Evolutionary conservation across 306 rosid genomes (phyloP), one percentile per base, ranked within the genome.

Genomic region (Amphicarpaea edgeworthii): DNA sequence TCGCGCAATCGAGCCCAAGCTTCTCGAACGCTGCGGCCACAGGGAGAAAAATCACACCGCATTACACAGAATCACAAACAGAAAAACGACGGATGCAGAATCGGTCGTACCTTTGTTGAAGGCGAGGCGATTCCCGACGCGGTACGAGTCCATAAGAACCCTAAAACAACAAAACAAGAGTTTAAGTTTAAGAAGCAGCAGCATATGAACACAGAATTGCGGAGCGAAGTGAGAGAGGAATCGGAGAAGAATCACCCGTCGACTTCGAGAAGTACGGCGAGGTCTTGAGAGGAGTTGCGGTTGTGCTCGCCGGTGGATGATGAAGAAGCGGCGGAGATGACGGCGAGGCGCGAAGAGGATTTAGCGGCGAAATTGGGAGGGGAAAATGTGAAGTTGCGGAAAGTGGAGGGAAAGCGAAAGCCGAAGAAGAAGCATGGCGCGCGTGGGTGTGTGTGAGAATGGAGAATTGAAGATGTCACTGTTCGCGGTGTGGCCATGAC

Each of bases 1-100:
- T 95, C 43, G 97, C 99, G 78, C 97, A 95, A 85, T 95, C 99
- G 84, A 92, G 96, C 51, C 97, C 97, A 64, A 92, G 93, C 72
- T 84, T 86, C 54, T 82, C 88, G 85, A 95, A 95, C 54, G 97
- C 99, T 90, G 89, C 40, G 11, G 66, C 6, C 69, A 68, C 47
- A 76, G 45, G 21, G 70, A 8, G 61, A 30, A 38, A 30, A 51
- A 70, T 14, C 9, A 53, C 32, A 17, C 37, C 10, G 28, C 71
- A 38, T 73, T 19, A 79, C 73, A 68, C 28, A 24, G 40, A 67
- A 67, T 23, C 72, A 32, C 5, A 45, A 0, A 51, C 38, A 54
- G 32, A 5, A 0, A 37, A 58, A 53, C 38, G 8, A 26, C 7
- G 28, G 42, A 69, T 19, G 49, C 49, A 43, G 70, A 63, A 43